Conservation (phyloP, 202 grass and related monocot genomes). For the Schoenoplectus tabernaemontani region DNA sequence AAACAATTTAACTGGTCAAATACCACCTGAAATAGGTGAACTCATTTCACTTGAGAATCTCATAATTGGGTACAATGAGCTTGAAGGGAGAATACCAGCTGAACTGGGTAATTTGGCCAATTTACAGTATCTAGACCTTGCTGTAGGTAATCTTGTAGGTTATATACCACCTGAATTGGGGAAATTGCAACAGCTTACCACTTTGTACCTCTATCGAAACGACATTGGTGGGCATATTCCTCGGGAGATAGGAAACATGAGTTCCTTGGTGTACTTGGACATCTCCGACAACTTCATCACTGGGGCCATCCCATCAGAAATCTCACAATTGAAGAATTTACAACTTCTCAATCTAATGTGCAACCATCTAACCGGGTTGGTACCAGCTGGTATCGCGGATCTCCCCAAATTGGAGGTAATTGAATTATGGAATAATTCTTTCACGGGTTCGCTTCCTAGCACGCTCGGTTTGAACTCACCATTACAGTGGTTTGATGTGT, state of each 20-base stretch:
- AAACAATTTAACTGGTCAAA: constrained; percentile 80
- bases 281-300: constrained; percentile 63
- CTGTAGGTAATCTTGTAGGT: constrained; percentile 62
- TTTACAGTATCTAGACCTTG: constrained; percentile 70
- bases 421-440: constrained; percentile 92
- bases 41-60: constrained; percentile 67
- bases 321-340: constrained; percentile 41
- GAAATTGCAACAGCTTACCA: constrained; percentile 44
- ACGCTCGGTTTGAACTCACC: constrained; percentile 50
- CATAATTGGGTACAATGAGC: constrained; percentile 86
- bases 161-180: constrained; percentile 67
- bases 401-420: constrained; percentile 54
- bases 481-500: constrained; percentile 89
- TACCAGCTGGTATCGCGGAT: constrained; percentile 51
- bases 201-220: constrained; percentile 82
- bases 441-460: constrained; percentile 54
- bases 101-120: constrained; percentile 63
- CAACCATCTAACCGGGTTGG: constrained; percentile 57
- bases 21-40: constrained; percentile 60
- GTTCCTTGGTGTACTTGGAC: constrained; percentile 61
- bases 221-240: constrained; percentile 53
- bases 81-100: constrained; percentile 66
- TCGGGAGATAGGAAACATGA: constrained; percentile 63
- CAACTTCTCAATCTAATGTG: constrained; percentile 81
- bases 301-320: constrained; percentile 52